Conservation (phyloP, 2,329 filamentous ascomycete genomes). For the Cercospora nicotianae region DNA sequence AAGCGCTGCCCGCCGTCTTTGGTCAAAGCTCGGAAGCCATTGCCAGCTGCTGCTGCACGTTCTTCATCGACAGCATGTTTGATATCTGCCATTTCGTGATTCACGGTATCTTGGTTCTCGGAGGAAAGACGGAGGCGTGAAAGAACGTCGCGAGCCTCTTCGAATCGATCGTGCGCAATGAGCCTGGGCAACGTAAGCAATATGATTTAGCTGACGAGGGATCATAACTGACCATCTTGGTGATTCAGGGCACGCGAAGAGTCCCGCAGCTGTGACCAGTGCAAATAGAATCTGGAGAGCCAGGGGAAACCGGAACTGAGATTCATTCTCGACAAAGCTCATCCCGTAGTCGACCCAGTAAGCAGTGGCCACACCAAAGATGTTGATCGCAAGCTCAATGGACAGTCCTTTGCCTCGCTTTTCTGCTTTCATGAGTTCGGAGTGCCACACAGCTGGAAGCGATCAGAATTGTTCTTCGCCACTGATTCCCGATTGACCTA, state of each 20-base stretch:
- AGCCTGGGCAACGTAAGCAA: conserved; percentile 15
- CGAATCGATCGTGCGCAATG: conserved; percentile 30
- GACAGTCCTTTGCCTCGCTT: conserved; percentile 42
- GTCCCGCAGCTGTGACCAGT: conserved; percentile 33
- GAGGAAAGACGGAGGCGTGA: conserved; percentile 31
- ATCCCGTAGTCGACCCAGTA: conserved; percentile 42
- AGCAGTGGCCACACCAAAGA: conserved; percentile 30
- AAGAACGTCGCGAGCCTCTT: conserved; percentile 36
- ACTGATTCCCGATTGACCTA: neutral
- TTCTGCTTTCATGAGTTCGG: conserved; percentile 46
- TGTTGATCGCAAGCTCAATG: conserved; percentile 39
- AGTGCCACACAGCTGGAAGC: conserved; percentile 45
- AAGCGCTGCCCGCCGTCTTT: conserved; percentile 49
- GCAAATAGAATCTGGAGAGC: conserved; percentile 49
- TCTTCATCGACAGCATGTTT: conserved; percentile 46
- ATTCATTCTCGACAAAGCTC: conserved; percentile 33
- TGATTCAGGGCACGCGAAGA: conserved; percentile 43
- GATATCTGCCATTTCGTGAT: conserved; percentile 41
- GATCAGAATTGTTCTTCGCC: neutral
- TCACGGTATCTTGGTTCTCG: conserved; percentile 29
- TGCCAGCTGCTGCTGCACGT: conserved; percentile 39
- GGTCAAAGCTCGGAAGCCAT: conserved; percentile 40
- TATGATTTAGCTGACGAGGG: neutral
- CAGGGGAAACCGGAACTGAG: conserved; percentile 45
- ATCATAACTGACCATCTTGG: conserved; percentile 36